These are phyloP conservation scores for Cymbidium sinense DNA, from an alignment of 106 monocot genomes.

Conservation along the genomic window DNA sequence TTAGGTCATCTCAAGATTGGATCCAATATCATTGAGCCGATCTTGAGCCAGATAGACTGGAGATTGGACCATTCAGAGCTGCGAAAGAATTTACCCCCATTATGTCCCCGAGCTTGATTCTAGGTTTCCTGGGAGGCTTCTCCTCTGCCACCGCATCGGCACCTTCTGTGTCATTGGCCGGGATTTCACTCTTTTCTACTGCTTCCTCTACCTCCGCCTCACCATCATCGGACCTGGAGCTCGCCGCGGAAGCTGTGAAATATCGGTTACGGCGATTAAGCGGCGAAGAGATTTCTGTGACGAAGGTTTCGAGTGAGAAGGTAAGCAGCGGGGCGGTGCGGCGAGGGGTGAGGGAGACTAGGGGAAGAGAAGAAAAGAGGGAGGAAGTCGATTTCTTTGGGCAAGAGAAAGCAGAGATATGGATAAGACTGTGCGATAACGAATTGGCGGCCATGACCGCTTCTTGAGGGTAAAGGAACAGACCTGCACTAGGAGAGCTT, in stretches of 20 bases:
- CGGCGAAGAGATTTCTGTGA: neutral
- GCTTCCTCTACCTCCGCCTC: neutral
- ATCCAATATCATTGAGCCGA: neutral
- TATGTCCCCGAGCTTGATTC: conserved; percentile 60
- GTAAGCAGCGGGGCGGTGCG: neutral
- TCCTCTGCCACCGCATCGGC: neutral
- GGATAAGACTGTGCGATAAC: neutral
- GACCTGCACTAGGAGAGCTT: too few relatives aligned
- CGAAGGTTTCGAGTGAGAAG: conserved; percentile 1
- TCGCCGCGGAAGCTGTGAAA: neutral
- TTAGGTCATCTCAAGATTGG: neutral
- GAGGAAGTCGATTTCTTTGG: neutral
- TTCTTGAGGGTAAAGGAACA: neutral
- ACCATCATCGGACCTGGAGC: neutral
- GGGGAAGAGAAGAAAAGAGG: conserved; percentile 5
- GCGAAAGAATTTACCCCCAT: conserved; percentile 47
- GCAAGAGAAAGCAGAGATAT: neutral
- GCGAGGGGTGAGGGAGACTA: neutral
- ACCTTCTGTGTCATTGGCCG: conserved; percentile 1
- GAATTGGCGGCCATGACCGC: neutral
- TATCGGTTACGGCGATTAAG: conserved; percentile 1
- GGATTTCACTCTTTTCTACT: neutral
- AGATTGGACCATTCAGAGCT: neutral
- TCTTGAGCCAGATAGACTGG: neutral
- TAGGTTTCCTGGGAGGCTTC: conserved; percentile 38